Base-by-base conservation (phyloP, 2,329 filamentous ascomycete genomes). In the Acrocalymma vagum region DNA sequence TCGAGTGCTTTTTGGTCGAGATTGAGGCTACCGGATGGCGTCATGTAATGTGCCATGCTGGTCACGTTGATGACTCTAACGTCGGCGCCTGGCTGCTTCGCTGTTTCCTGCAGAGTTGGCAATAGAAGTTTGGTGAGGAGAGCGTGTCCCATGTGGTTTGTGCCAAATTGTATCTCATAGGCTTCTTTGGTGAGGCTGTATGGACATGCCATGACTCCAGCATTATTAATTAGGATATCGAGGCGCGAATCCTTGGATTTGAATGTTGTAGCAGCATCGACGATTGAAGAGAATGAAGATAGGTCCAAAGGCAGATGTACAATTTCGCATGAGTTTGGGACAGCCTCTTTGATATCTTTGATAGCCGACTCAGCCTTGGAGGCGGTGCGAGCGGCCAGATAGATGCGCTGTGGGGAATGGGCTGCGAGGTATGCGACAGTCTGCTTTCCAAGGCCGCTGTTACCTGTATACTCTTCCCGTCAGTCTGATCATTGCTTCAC, bases 71-170 rank as follows among this genome's bases (percentile, higher is more conserved):
- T 55, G 40, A 80, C 65, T 9, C 78, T 70, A 5, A 78, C 76
- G 36, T 78, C 75, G 3, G 67, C 53, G 10, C 54, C 57, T 0
- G 62, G 60, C 14, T 61, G 14, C 38, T 68, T 50, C 5, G 73
- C 72, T 0, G 77, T 78, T 11, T 64, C 48, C 8, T 71, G 61
- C 32, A 80, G 54, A 0, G 58, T 63, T 1, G 74, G 75, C 1
- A 78, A 55, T 0, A 80, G 67, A 2, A 77, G 63, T 24, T 73
- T 74, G 7, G 70, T 77, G 9, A 79, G 53, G 1, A 79, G 65
- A 3, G 75, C 73, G 46, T 78, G 77, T n/a, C 75, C 78, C 46
- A 79, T 60, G 60, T 79, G 73, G 48, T 80, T 79, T 8, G 73
- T 78, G 21, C 74, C 78, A 41, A 79, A 74, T 35, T 78, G 75